phyloP scores from a whole-genome alignment of 129 eudicot genomes.

The Calendula officinalis region DNA sequence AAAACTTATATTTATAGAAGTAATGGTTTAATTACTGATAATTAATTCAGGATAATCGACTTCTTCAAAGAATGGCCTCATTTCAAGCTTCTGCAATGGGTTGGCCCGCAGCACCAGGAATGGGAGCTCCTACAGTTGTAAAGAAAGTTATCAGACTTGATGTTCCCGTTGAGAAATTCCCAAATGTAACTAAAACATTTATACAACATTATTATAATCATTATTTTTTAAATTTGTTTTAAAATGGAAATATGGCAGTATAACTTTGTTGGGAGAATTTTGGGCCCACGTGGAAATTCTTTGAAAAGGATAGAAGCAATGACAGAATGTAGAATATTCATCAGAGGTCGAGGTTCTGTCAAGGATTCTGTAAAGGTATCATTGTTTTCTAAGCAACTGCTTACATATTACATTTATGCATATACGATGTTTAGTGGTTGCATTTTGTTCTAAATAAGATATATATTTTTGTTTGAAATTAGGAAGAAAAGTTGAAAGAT shows the following conservation, averaged over 20 bases:
- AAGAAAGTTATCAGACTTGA: conserved; percentile 84
- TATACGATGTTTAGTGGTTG: too few species aligned
- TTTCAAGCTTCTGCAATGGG: conserved; percentile 68
- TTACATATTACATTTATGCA: conserved; percentile 20
- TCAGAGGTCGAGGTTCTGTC: conserved; percentile 88
- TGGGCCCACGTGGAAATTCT: conserved; percentile 94
- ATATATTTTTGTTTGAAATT: conserved; percentile 12
- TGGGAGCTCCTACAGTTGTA: conserved; percentile 53
- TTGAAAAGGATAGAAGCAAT: conserved; percentile 79
- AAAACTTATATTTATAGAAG: not conserved
- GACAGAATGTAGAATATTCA: conserved; percentile 83
- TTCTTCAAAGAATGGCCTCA: conserved; percentile 63
- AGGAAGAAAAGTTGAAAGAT: conserved; percentile 85
- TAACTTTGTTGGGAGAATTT: conserved; percentile 85
- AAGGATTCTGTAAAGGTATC: conserved; percentile 79
- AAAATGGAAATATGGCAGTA: conserved; percentile 51
- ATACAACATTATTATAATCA: not conserved
- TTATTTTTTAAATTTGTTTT: conserved; percentile 12
- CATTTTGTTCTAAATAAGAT: not conserved
- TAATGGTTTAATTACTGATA: not conserved
- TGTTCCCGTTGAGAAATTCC: conserved; percentile 79
- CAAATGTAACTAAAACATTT: conserved; percentile 46
- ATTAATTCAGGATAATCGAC: conserved; percentile 55
- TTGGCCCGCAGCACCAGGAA: conserved; percentile 64
- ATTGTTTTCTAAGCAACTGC: not conserved